These are phyloP conservation scores for Aspergillus neoniger DNA, from an alignment of 2,329 filamentous ascomycete species.

Conservation along the genomic window DNA sequence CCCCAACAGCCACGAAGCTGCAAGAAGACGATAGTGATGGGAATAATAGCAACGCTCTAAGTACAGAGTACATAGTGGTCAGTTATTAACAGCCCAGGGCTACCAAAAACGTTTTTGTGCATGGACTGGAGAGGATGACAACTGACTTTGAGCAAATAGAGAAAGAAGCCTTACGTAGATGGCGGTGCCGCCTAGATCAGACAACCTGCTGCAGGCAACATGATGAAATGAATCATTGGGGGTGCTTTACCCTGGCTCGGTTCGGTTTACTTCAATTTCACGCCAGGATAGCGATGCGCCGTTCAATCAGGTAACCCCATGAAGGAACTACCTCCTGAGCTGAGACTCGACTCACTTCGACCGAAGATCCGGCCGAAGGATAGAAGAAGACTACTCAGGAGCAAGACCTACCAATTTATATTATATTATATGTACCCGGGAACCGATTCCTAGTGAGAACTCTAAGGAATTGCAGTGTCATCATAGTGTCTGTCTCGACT, in stretches of 20 bases:
- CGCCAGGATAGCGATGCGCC: background rate
- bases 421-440: background rate
- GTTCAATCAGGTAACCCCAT: background rate
- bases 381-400: background rate
- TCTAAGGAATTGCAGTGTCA: background rate
- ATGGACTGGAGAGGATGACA: background rate
- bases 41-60: background rate
- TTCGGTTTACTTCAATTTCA: background rate
- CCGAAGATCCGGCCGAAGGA: constrained; percentile 1
- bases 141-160: background rate
- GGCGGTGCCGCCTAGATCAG: background rate
- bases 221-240: background rate
- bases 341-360: background rate
- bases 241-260: background rate
- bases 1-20: background rate
- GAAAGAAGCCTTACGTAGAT: background rate
- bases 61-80: background rate
- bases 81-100: background rate
- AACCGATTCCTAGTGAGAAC: background rate
- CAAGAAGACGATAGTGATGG: background rate
- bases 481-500: background rate
- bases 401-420: background rate
- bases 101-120: background rate
- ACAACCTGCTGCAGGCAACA: background rate
- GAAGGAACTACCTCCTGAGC: background rate